Evolutionary conservation across 805 yeast genomes (phyloP), one percentile per base, ranked within the genome.

Genomic region (Myxozyma mucilagina): DNA sequence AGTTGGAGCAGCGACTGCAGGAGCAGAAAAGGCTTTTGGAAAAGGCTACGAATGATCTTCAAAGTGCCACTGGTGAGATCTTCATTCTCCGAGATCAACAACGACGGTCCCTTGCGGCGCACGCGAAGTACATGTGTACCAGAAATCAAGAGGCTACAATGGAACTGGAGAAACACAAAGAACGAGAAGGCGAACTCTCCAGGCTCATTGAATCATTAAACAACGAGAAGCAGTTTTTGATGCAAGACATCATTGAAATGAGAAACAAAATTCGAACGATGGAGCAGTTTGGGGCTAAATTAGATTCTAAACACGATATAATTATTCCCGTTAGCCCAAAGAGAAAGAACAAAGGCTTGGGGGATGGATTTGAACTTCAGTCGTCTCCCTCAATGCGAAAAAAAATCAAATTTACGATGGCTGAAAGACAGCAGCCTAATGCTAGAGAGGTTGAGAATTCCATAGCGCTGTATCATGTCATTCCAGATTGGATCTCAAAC

Each of bases 61-160:
- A 76, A 57, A 75, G 79, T 39, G 87, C 89, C 4, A 82, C 82
- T 57, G 97, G 97, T 1, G 97, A 92, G 69, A 85, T 89, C 41
- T 85, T 94, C 13, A 85, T 91, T 39, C 76, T 92, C 16, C 77
- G 96, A 57, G 83, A 86, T 9, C 89, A 85, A 67, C 74, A 88
- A 20, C 74, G 79, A 20, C 79, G 80, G 60, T 60, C 41, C 52
- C 68, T 45, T 29, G 61, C 68, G 36, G 60, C 59, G 7, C 74
- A 74, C 53, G 61, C 63, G 4, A 64, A 68, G 4, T 73, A 72
- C 24, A 64, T 73, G 4, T 64, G 69, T 4, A 69, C 73, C 29
- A 32, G 74, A 10, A 34, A 65, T 1, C 61, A 59, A 13, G 50
- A 59, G 2, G 70, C 65, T 8, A 67, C 68, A 35, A 56, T 54